Evolutionary conservation across 169 alveolate genomes (phyloP).

Genomic region (Eimeria praecox): DNA sequence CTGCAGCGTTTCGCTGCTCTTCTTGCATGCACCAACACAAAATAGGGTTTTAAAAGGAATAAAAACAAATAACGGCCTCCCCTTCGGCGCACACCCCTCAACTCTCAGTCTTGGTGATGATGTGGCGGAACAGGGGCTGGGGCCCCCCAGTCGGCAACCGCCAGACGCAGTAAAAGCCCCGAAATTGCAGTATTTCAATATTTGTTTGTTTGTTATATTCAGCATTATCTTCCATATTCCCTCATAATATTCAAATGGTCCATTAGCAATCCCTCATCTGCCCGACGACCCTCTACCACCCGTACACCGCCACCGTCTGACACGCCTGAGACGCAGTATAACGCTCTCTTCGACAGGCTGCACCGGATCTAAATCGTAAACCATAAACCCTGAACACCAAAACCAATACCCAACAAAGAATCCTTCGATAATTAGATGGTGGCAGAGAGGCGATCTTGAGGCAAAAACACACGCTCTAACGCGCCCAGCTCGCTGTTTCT

Average conservation of each 20-base stretch:
- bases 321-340: background rate
- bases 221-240: background rate
- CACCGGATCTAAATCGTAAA: background rate
- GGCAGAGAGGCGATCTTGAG: background rate
- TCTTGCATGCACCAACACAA: conserved; percentile 18
- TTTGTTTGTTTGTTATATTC: background rate
- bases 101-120: background rate
- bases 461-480: background rate
- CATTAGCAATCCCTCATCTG: background rate
- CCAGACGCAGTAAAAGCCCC: background rate
- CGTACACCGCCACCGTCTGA: background rate
- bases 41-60: background rate
- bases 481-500: background rate
- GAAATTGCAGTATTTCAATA: background rate
- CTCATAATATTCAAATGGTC: background rate
- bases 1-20: conserved; percentile 1
- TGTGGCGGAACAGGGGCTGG: background rate
- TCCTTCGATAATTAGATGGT: background rate
- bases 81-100: background rate
- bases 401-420: background rate
- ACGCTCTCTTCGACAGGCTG: background rate
- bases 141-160: conserved; percentile 45
- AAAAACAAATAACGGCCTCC: background rate
- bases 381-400: background rate
- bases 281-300: background rate